Conservation (phyloP, 179 eudicot genomes). For the Camellia oleifera region DNA sequence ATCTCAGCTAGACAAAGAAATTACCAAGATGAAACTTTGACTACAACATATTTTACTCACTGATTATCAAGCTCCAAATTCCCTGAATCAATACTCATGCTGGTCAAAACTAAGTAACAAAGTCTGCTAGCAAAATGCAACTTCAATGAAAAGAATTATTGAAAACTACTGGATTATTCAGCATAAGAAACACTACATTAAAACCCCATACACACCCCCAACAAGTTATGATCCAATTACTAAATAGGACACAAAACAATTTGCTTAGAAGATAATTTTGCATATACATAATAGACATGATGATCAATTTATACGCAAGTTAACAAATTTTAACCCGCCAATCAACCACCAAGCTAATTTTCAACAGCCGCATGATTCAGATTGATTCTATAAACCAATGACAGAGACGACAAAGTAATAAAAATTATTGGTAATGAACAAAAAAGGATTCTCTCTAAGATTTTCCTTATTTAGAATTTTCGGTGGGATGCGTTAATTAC, state of each 20-base stretch:
- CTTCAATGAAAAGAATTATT: neutral
- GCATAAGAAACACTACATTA: neutral
- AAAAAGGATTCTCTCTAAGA: no score
- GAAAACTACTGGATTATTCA: neutral
- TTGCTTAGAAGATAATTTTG: neutral
- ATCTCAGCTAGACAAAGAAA: neutral
- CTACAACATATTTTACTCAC: neutral
- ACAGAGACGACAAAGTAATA: no score
- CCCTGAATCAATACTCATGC: neutral
- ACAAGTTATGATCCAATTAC: neutral
- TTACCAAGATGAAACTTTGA: constrained; percentile 4
- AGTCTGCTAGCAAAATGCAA: neutral
- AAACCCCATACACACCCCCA: neutral
- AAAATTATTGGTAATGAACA: no score
- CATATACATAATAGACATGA: no score
- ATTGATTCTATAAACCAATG: no score
- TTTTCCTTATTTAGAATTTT: no score
- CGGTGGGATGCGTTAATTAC: no score
- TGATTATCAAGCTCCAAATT: neutral
- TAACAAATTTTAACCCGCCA: no score
- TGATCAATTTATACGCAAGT: no score
- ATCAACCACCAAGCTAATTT: no score
- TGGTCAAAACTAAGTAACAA: neutral
- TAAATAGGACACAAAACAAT: neutral
- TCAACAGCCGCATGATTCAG: no score